Percentiles rank a stretch among this genome's conserved stretches.
These are phyloP conservation scores for Candida succiphila DNA, from an alignment of 805 yeast genomes.

Conservation along the genomic window DNA sequence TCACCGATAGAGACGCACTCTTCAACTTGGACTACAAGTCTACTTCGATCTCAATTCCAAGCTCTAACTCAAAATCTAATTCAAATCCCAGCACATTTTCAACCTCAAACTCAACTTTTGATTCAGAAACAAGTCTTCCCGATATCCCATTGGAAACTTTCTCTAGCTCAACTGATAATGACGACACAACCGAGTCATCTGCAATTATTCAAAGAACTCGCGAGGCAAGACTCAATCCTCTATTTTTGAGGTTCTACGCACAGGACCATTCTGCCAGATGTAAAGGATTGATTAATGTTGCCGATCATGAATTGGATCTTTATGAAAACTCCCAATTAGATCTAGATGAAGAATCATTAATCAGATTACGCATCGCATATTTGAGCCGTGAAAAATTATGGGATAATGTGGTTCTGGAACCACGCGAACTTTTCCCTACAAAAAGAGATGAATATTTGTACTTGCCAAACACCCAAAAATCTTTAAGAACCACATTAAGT, in stretches of 20 bases:
- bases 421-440: slow-evolving; percentile 20
- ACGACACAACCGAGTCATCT: no score
- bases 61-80: no score
- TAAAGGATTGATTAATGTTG: slow-evolving; percentile 20
- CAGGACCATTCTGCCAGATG: slow-evolving; percentile 32
- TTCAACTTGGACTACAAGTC: no score
- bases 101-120: background rate
- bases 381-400: slow-evolving; percentile 41
- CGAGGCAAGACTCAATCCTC: slow-evolving; percentile 41
- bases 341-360: slow-evolving; percentile 5
- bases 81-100: no score
- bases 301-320: slow-evolving; percentile 24
- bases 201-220: no score
- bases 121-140: background rate
- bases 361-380: slow-evolving; percentile 24
- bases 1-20: no score
- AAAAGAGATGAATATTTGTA: background rate
- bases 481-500: slow-evolving; percentile 15
- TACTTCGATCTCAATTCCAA: no score
- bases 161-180: background rate
- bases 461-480: slow-evolving; percentile 2
- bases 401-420: slow-evolving; percentile 42
- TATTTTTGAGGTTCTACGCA: slow-evolving; percentile 39
- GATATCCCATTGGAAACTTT: background rate
- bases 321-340: slow-evolving; percentile 8